Base-by-base conservation (phyloP, 139 green algal species). In the Trebouxia sp. region DNA sequence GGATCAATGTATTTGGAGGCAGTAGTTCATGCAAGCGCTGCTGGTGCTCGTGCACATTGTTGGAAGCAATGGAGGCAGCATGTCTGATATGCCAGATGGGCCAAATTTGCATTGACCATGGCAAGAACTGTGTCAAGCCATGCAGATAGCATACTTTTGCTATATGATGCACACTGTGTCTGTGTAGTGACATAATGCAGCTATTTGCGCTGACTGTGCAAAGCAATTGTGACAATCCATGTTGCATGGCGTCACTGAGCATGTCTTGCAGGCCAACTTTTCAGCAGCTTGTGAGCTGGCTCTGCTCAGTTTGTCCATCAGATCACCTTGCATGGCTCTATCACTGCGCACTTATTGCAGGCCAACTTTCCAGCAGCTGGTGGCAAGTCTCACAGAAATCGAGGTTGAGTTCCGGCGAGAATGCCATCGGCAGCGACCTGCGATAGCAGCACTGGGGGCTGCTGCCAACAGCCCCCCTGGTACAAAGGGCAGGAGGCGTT, bases 391-490 rank as follows among this genome's bases (percentile, higher is more conserved):
- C 35, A 56, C 70, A 5, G 30, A 80, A 39, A 80, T 80, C 35
- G 80, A 84, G 70, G 80, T 48, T 3, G 80, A 80, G 39, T 84
- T 80, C 42, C 39, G 80, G 30, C 28, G 41, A 1, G 80, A 79
- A 24, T 84, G 70, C 51, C 80, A 84, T 65, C 35, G 78, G 22
- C 65, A 78, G 32, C 35, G 65, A 5, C 32, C 72, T 79, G 72
- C 72, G 20, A 55, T 39, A 22, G 69, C 43, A 35, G 39, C n/a
- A n/a, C n/a, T 38, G 51, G 41, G 39, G 67, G 67, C 67, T 76
- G 67, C 39, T 39, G 12, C 24, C 20, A 72, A 5, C 32, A 72
- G 32, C 35, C 62, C 32, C 20, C 15, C 58, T 22, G 30, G 32
- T 24, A 24, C 4, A 45, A 17, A 35, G 6, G 15, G 32, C n/a